Percentiles rank a stretch among this genome's conserved stretches.
Conservation (phyloP, 371 early-diverging fungal species). For the Lichtheimia hyalospora region DNA sequence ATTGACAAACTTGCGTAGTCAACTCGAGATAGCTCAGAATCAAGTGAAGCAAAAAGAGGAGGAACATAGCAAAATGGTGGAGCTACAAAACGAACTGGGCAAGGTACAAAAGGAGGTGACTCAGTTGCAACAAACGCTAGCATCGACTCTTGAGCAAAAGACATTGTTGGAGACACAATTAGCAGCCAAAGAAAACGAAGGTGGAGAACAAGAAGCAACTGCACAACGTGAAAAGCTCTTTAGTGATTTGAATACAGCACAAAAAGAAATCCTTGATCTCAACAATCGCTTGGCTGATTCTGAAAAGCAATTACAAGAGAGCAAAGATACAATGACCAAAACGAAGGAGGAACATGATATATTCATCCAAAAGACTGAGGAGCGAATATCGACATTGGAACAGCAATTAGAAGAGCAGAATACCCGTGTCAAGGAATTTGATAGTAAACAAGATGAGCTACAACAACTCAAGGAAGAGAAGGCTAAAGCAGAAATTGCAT, state of each 20-base stretch:
- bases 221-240: neutral
- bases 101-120: neutral
- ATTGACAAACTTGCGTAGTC: neutral
- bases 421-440: neutral
- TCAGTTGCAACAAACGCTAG: neutral
- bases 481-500: neutral
- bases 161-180: neutral
- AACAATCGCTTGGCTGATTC: neutral
- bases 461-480: neutral
- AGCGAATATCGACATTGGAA: neutral
- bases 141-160: neutral
- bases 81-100: neutral
- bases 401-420: neutral
- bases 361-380: neutral
- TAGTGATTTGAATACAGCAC: neutral
- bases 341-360: neutral
- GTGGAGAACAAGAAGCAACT: neutral
- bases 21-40: neutral
- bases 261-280: neutral
- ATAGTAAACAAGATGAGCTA: neutral
- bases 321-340: neutral
- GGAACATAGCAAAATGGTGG: neutral
- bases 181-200: neutral
- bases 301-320: neutral
- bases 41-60: neutral